Conservation (phyloP, 2,329 filamentous ascomycete genomes). For the Hymenoscyphus fraxineus region DNA sequence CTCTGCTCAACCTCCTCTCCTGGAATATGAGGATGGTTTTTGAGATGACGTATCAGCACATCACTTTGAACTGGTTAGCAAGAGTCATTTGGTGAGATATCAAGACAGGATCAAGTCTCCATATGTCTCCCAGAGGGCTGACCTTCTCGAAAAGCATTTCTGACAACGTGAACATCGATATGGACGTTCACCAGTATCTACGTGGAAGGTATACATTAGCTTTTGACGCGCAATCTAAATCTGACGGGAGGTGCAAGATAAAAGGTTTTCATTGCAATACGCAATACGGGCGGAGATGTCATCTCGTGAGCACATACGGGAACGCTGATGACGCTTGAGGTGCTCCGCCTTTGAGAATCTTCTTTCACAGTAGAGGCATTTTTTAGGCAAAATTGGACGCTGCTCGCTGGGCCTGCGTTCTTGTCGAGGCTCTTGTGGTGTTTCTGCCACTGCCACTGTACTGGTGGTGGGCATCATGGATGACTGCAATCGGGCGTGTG, state of each 20-base stretch:
- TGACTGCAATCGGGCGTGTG: conserved; percentile 9
- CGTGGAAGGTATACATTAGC: conserved; percentile 16
- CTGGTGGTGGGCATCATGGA: conserved; percentile 8
- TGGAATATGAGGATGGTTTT: conserved; percentile 25
- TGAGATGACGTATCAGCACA: conserved; percentile 28
- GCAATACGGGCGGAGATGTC: not conserved
- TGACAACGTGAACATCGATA: conserved; percentile 51
- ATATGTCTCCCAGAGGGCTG: conserved; percentile 18
- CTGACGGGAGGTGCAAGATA: not conserved
- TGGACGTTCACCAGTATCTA: conserved; percentile 52
- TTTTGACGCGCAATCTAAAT: not conserved
- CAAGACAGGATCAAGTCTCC: conserved; percentile 37
- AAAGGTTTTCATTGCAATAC: not conserved
- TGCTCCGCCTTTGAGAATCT: conserved; percentile 54
- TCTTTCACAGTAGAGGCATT: conserved; percentile 47
- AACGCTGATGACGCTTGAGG: conserved; percentile 52
- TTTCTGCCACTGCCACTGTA: not conserved
- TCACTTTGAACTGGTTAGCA: conserved; percentile 22
- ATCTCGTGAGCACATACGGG: conserved; percentile 41
- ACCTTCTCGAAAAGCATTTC: conserved; percentile 53
- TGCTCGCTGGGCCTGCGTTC: conserved; percentile 13
- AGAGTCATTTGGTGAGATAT: not conserved
- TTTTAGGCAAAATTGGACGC: conserved; percentile 35
- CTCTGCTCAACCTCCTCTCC: conserved; percentile 23
- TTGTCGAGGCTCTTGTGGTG: conserved; percentile 15